Base-by-base conservation (phyloP, 805 yeast species). In the Candida orba region DNA sequence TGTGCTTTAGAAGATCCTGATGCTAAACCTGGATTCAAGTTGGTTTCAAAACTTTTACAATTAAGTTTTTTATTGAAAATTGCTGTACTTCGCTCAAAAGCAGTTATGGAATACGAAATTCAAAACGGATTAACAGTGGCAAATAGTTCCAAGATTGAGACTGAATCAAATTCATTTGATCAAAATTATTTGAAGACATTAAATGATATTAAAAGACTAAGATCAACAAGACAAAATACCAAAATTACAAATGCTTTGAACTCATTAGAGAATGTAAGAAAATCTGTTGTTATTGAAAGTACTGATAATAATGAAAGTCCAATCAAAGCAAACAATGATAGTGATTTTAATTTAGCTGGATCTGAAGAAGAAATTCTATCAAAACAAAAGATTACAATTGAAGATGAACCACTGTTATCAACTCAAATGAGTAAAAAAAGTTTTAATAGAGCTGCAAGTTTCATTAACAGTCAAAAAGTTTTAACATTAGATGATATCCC, bases 401-500 rank as follows among this genome's bases (percentile, higher is more conserved):
- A 57, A 47, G 66, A 52, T 48, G 71, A 50, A 47, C 67, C 49
- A 39, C 51, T 57, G 15, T 58, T 82, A 2, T 81, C 90, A 0
- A 75, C 88, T 2, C 45, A 39, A 32, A 78, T 79, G 42, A 73
- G 74, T 15, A 66, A 59, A 47, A 57, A 64, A 37, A 61, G 66
- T 48, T 67, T 83, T 37, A 82, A 78, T 54, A 73, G 84, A 15
- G 84, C 91, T 0, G 77, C 89, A 1, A 82, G 78, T 51, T 69
- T 86, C 39, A 73, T 89, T 43, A 78, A 82, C 54, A 84, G 79
- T 56, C 95, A 91, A 52, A 86, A 84, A 52, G 82, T 91, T 0
- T 73, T 93, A 42, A 91, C 97, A 0, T 73, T 93, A 53, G 98
- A 93, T 63, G 99, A 93, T 63, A 93, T 93, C 54, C 96, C 98